These are phyloP conservation scores for Micractinium sp. DNA, from an alignment of 139 green algal genomes.

Conservation along the genomic window DNA sequence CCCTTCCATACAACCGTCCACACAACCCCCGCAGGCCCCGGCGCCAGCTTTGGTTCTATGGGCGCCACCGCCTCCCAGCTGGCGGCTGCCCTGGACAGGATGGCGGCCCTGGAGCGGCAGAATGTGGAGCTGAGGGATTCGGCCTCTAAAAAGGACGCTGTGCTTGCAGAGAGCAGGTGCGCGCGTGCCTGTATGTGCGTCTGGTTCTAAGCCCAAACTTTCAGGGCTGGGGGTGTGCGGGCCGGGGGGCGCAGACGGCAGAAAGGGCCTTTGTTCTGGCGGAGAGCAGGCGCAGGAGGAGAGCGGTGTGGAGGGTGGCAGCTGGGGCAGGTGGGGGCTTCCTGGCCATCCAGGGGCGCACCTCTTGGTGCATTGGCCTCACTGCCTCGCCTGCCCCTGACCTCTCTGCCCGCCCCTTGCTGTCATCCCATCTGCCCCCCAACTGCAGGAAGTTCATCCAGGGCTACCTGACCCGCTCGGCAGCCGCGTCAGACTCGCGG, in stretches of 20 bases:
- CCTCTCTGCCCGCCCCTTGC: not conserved
- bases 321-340: no score
- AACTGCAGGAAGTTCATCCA: constrained; percentile 33
- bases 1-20: not conserved
- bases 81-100: constrained; percentile 12
- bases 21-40: not conserved
- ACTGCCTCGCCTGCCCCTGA: not conserved
- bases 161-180: constrained; percentile 35
- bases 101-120: constrained; percentile 20
- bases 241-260: no score
- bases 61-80: not conserved
- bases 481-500: not conserved
- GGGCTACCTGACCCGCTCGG: constrained; percentile 22
- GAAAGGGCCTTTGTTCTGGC: no score
- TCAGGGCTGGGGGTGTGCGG: no score
- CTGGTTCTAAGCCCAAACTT: no score
- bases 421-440: not conserved
- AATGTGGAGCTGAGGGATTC: constrained; percentile 18
- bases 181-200: no score
- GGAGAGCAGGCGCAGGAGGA: no score
- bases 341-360: no score
- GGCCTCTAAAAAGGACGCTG: not conserved
- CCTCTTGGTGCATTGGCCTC: not conserved
- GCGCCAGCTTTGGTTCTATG: not conserved
- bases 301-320: no score